Conservation (phyloP, 192 early-diverging fungal genomes). For the Coemansia sp. region DNA sequence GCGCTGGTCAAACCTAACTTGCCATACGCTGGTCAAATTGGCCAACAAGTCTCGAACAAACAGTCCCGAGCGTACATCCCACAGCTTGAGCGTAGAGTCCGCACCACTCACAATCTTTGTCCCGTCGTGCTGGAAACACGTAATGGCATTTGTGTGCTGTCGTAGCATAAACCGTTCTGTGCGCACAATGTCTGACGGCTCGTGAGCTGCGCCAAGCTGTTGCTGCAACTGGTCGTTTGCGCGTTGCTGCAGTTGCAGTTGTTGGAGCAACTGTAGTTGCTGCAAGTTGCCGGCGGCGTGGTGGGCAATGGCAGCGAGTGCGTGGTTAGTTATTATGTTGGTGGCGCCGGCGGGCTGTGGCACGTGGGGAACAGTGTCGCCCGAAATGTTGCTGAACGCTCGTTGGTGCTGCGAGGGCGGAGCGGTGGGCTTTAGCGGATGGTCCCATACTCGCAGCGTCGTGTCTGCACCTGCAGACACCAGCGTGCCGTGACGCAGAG, state of each 20-base stretch:
- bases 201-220: conserved; percentile 13
- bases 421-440: conserved; percentile 48
- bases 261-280: conserved; percentile 43
- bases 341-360: neutral
- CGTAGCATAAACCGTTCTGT: conserved; percentile 66
- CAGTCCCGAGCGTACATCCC: conserved; percentile 89
- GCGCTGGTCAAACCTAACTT: conserved; percentile 87
- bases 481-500: conserved; percentile 78
- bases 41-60: conserved; percentile 81
- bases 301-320: conserved; percentile 15
- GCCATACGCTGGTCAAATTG: conserved; percentile 88
- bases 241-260: conserved; percentile 50
- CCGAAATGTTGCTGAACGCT: conserved; percentile 42
- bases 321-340: conserved; percentile 24
- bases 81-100: conserved; percentile 92
- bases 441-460: conserved; percentile 89
- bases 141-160: conserved; percentile 76
- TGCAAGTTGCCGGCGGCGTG: conserved; percentile 34
- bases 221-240: conserved; percentile 49
- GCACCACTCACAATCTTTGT: conserved; percentile 92
- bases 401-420: conserved; percentile 23
- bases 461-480: conserved; percentile 96
- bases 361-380: conserved; percentile 22
- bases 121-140: conserved; percentile 96
- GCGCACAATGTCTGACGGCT: conserved; percentile 30